Base-by-base conservation (phyloP, 352 stramenopile species). In the Saprolegnia parasitica region DNA sequence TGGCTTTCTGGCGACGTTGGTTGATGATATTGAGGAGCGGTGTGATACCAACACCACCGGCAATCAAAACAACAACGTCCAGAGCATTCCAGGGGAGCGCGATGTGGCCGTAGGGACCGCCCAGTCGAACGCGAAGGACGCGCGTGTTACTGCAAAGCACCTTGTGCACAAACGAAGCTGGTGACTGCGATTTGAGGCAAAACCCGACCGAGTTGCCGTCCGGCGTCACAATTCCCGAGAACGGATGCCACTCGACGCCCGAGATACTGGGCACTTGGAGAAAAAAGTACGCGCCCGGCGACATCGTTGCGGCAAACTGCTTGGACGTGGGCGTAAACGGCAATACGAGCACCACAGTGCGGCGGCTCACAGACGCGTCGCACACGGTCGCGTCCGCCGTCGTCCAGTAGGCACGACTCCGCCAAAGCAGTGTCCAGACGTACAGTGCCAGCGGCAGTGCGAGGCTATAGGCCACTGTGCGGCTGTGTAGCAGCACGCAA, bases 201-300 rank as follows among this genome's bases (percentile, higher is more conserved):
- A 93, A 93, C n/a, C 81, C 85, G 46, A 93, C 78, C 39, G 85
- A 91, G 49, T 90, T 80, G 45, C 82, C 81, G 18, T 89, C 77
- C 1, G 80, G 74, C 2, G 80, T 89, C 60, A 91, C 84, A 40
- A 94, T 80, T 0, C 82, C 81, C 9, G 84, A 91, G 74, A 94
- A 94, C 57, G 84, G 86, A 47, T 94, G 86, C 84, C 86, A 94
- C 71, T 94, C 71, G 6, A 79, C 75, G 11, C 56, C 56, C 47
- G 82, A 91, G 29, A 92, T 73, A 9, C 81, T 75, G 20, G 86
- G 81, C 2, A 91, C 71, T 39, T 80, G 77, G 20, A 94, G 68
- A 54, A 84, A 83, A 67, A 90, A 94, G 79, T 89, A 94, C 71
- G 84, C 86, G 16, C 78, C 83, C 26, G 77, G 73, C 40, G 81